phyloP scores from a whole-genome alignment of 2,329 filamentous ascomycete species.

The Massarina eburnea region DNA sequence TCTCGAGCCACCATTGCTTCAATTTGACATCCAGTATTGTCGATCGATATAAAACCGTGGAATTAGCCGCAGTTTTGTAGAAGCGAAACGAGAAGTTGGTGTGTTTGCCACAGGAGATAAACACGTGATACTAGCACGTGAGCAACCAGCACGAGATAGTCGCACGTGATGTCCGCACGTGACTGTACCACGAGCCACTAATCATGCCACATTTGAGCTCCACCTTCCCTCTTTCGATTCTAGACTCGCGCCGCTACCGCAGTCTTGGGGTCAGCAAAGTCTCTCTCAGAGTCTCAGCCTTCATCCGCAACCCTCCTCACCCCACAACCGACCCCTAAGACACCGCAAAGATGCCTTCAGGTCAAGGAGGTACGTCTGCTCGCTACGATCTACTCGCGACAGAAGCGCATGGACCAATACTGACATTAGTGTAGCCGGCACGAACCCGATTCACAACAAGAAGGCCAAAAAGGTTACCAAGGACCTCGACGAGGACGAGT shows the following conservation, averaged over 20 bases:
- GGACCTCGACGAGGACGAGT: conserved; percentile 85
- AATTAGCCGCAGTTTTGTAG: too few species aligned
- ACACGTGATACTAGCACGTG: too few species aligned
- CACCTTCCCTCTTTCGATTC: background rate
- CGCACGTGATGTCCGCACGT: too few species aligned
- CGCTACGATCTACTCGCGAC: background rate
- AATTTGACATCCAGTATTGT: background rate
- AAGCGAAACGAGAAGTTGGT: too few species aligned
- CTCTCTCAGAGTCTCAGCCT: conserved; percentile 1
- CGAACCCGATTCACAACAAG: conserved; percentile 68
- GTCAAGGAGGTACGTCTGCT: conserved; percentile 48
- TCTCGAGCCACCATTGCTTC: background rate
- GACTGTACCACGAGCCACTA: background rate
- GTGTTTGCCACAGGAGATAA: too few species aligned
- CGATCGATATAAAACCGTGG: too few species aligned
- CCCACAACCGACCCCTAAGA: background rate
- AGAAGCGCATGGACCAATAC: background rate
- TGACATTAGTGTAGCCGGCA: conserved; percentile 45
- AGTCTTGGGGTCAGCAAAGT: background rate
- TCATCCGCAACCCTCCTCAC: conserved; percentile 4
- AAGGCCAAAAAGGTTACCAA: conserved; percentile 74
- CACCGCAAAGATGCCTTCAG: conserved; percentile 51
- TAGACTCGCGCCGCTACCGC: background rate
- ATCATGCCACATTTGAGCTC: background rate
- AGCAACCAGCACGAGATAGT: too few species aligned